A percentile compares a stretch with the other conserved stretches of the same genome.
These are phyloP conservation scores for Neurospora sp. DNA, from an alignment of 2,329 filamentous ascomycete species.

Conservation along the genomic window DNA sequence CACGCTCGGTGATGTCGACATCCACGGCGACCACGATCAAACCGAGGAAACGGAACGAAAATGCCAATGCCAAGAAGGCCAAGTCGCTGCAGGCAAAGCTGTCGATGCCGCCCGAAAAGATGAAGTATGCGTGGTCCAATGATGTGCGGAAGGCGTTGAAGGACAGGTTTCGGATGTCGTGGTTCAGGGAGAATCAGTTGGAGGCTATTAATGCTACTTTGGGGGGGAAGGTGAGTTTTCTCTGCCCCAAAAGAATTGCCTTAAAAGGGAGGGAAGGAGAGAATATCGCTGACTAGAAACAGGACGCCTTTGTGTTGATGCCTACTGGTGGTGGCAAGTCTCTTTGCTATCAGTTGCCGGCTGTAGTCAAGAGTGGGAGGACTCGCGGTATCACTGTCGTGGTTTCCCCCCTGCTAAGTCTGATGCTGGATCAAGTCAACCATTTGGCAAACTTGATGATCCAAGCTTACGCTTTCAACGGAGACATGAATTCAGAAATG, in stretches of 20 bases:
- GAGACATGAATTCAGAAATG: slow-evolving; percentile 56
- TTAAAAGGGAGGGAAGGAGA: no score
- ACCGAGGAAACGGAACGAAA: slow-evolving; percentile 14
- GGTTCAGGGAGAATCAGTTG: slow-evolving; percentile 84
- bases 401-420: slow-evolving; percentile 84
- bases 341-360: slow-evolving; percentile 89
- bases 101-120: slow-evolving; percentile 40
- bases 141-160: slow-evolving; percentile 76
- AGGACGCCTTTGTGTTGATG: slow-evolving; percentile 90
- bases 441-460: slow-evolving; percentile 69
- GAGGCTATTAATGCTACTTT: slow-evolving; percentile 94
- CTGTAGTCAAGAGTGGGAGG: slow-evolving; percentile 69
- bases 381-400: slow-evolving; percentile 86
- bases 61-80: slow-evolving; percentile 20
- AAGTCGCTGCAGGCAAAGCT: slow-evolving; percentile 22
- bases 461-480: slow-evolving; percentile 72
- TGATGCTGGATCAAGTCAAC: slow-evolving; percentile 95
- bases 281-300: not conserved
- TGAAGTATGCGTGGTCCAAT: slow-evolving; percentile 70
- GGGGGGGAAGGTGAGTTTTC: slow-evolving; percentile 44
- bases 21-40: slow-evolving; percentile 32
- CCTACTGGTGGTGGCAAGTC: slow-evolving; percentile 96
- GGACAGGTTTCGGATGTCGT: slow-evolving; percentile 72
- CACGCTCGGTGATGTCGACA: slow-evolving; percentile 33
- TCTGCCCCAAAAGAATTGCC: no score